Evolutionary conservation across 2,329 filamentous ascomycete genomes (phyloP).

Genomic region (Lizonia empirigonia): DNA sequence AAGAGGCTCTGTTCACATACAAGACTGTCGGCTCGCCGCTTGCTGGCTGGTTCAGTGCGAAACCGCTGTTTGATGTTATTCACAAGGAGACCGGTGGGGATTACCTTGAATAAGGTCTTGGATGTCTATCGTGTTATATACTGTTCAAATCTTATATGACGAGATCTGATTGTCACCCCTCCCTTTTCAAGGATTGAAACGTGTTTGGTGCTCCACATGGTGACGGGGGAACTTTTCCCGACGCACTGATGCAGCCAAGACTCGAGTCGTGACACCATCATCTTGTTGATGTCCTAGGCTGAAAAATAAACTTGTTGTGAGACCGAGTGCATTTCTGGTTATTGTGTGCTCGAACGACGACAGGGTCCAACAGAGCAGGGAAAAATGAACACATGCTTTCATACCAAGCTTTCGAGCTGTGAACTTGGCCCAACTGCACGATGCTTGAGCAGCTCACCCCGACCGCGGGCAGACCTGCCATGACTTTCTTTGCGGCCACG

Average conservation of each 20-base stretch:
- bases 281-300: neutral
- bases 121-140: neutral
- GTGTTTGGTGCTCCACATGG: neutral
- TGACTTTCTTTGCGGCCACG: conserved; percentile 18
- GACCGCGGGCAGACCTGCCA: neutral
- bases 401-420: conserved; percentile 14
- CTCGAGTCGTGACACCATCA: conserved; percentile 1
- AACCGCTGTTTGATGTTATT: conserved; percentile 73
- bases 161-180: neutral
- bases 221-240: neutral
- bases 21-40: conserved; percentile 65
- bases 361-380: conserved; percentile 11
- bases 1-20: conserved; percentile 71
- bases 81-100: conserved; percentile 64
- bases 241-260: conserved; percentile 9
- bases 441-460: conserved; percentile 2
- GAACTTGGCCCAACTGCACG: conserved; percentile 8
- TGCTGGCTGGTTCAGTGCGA: conserved; percentile 71
- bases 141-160: neutral
- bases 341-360: neutral
- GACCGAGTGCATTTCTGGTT: neutral
- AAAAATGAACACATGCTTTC: conserved; percentile 2
- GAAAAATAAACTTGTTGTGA: neutral
- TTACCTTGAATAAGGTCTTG: conserved; percentile 58
- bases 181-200: neutral